Conservation (phyloP, 805 yeast species). For the Yarrowia osloensis region DNA sequence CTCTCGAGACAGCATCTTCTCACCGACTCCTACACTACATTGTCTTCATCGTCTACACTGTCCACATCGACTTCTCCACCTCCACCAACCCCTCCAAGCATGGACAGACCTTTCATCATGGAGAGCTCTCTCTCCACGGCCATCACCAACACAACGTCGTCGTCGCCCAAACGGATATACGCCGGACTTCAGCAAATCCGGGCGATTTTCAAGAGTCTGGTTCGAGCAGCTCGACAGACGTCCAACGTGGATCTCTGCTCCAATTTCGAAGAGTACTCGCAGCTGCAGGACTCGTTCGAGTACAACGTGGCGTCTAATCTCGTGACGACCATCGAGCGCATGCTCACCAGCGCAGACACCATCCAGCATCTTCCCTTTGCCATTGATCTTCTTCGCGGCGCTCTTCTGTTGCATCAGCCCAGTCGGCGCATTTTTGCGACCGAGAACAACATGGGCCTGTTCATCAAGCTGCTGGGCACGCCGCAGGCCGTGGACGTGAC, state of each 20-base stretch:
- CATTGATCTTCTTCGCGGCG: conserved; percentile 56
- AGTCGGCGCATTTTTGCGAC: conserved; percentile 54
- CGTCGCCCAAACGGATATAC: conserved; percentile 20
- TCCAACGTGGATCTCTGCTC: not conserved
- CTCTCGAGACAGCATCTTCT: not conserved
- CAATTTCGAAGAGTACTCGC: conserved; percentile 7
- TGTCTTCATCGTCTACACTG: not conserved
- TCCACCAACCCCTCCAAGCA: not conserved
- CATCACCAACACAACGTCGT: conserved; percentile 14
- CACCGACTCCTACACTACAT: not conserved
- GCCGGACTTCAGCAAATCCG: conserved; percentile 18
- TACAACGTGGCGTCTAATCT: conserved; percentile 51
- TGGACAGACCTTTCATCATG: conserved; percentile 24
- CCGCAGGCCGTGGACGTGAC: conserved; percentile 44
- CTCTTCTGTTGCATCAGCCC: conserved; percentile 58
- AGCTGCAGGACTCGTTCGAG: conserved; percentile 54
- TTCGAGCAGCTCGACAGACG: not conserved
- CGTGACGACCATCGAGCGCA: conserved; percentile 39
- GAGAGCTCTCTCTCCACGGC: conserved; percentile 13
- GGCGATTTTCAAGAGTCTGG: conserved; percentile 2
- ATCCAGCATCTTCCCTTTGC: conserved; percentile 28
- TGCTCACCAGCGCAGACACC: conserved; percentile 14
- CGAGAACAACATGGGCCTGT: conserved; percentile 45
- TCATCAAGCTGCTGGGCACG: conserved; percentile 39
- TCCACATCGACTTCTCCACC: too few species aligned